Evolutionary conservation across 2,329 filamentous ascomycete genomes (phyloP).

Genomic region (Nectriaceae sp.): DNA sequence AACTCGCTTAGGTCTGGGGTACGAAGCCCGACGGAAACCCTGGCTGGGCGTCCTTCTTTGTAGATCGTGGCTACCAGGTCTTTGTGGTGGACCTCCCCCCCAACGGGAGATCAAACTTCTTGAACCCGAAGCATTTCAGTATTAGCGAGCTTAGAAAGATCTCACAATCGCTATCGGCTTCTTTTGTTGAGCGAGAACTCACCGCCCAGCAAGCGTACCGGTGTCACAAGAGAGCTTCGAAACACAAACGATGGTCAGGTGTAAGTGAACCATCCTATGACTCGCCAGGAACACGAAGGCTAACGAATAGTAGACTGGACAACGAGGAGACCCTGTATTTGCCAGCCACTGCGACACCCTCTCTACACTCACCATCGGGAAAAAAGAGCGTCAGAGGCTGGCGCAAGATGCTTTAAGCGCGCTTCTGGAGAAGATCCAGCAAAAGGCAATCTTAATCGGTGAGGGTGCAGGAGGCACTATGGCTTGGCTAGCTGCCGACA

Average conservation of each 20-base stretch:
- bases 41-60: constrained; percentile 49
- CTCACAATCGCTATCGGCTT: constrained; percentile 15
- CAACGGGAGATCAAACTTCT: constrained; percentile 38
- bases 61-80: constrained; percentile 42
- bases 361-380: constrained; percentile 35
- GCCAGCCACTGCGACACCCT: constrained; percentile 48
- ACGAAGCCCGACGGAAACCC: constrained; percentile 48
- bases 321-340: constrained; percentile 48
- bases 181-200: constrained; percentile 31
- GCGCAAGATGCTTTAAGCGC: constrained; percentile 39
- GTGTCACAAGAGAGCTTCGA: constrained; percentile 15
- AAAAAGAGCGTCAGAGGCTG: constrained; percentile 31
- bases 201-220: constrained; percentile 30
- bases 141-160: constrained; percentile 22
- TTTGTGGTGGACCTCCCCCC: constrained; percentile 46
- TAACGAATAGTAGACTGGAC: constrained; percentile 31
- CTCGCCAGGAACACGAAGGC: background rate
- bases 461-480: constrained; percentile 51
- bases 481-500: constrained; percentile 51
- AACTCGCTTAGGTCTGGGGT: constrained; percentile 36
- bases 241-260: constrained; percentile 44
- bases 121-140: constrained; percentile 19
- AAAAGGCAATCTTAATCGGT: constrained; percentile 44
- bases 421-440: constrained; percentile 45
- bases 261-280: constrained; percentile 14